Evolutionary conservation across 768 basidiomycete genomes (phyloP).

Genomic region (Boletus vinaceobasis): DNA sequence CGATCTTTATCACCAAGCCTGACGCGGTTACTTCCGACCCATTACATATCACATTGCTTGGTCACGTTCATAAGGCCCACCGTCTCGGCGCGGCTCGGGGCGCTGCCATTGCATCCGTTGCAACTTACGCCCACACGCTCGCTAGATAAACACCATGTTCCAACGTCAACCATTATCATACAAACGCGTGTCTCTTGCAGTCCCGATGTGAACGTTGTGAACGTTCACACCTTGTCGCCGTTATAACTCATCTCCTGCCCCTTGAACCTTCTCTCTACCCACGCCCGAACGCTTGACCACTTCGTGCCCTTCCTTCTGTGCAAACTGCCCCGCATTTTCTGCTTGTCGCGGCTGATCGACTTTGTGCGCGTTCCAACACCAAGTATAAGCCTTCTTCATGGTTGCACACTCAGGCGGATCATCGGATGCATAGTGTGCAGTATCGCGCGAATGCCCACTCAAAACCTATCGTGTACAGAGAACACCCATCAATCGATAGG

Average conservation of each 20-base stretch:
- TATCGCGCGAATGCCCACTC: constrained; percentile 34
- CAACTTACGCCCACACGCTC: neutral
- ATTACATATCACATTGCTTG: neutral
- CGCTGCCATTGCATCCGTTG: neutral
- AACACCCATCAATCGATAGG: neutral
- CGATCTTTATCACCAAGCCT: constrained; percentile 15
- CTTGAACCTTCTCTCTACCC: constrained; percentile 12
- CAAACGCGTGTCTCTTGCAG: neutral
- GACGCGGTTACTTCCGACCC: constrained; percentile 16
- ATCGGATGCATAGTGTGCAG: constrained; percentile 23
- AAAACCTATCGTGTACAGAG: constrained; percentile 30
- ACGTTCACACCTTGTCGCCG: neutral
- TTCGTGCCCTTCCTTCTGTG: constrained; percentile 3
- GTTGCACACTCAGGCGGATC: constrained; percentile 20
- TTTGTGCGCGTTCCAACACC: constrained; percentile 22
- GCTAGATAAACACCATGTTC: neutral
- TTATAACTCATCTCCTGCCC: constrained; percentile 30
- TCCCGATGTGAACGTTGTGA: neutral
- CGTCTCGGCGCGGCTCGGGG: neutral
- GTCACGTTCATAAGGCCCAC: neutral
- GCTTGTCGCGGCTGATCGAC: constrained; percentile 25
- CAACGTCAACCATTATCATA: neutral
- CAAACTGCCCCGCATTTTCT: constrained; percentile 22
- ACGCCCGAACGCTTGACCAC: constrained; percentile 20
- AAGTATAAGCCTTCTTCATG: constrained; percentile 15